A percentile compares a stretch with the other conserved stretches of the same genome.
These are phyloP conservation scores for Lentinus polychrous DNA, from an alignment of 1,284 basidiomycete species.

Conservation along the genomic window DNA sequence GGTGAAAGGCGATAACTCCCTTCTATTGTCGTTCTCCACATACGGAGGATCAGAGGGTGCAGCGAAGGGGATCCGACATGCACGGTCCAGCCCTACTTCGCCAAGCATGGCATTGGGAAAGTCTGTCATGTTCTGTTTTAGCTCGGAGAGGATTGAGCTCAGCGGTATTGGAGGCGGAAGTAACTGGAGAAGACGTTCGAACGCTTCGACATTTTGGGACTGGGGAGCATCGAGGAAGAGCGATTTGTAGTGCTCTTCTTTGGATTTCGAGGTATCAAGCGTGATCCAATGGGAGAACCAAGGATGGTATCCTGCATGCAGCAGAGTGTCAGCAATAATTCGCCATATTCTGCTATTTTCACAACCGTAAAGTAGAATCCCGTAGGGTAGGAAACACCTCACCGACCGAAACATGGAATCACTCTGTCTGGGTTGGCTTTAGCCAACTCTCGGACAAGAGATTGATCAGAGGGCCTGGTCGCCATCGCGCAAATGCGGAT, in stretches of 20 bases:
- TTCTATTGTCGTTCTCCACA: conserved; percentile 23
- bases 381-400: neutral
- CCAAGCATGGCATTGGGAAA: conserved; percentile 72
- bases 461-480: conserved; percentile 54
- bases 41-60: conserved; percentile 26
- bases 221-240: conserved; percentile 40
- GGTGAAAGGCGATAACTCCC: conserved; percentile 58
- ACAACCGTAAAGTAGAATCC: too few relatives aligned
- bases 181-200: conserved; percentile 43
- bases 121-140: conserved; percentile 48
- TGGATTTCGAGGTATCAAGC: conserved; percentile 31
- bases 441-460: conserved; percentile 55
- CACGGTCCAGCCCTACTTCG: conserved; percentile 77
- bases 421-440: conserved; percentile 53
- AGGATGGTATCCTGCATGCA: conserved; percentile 65
- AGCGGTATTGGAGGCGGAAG: conserved; percentile 63
- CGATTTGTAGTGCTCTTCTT: conserved; percentile 58
- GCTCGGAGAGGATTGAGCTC: conserved; percentile 38
- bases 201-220: conserved; percentile 29
- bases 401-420: conserved; percentile 70
- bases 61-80: conserved; percentile 60
- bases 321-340: neutral
- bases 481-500: conserved; percentile 75
- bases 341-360: neutral
- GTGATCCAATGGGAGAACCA: conserved; percentile 77